These are phyloP conservation scores for Trichomonas tenax DNA, from an alignment of 208 protist genomes.

Conservation along the genomic window DNA sequence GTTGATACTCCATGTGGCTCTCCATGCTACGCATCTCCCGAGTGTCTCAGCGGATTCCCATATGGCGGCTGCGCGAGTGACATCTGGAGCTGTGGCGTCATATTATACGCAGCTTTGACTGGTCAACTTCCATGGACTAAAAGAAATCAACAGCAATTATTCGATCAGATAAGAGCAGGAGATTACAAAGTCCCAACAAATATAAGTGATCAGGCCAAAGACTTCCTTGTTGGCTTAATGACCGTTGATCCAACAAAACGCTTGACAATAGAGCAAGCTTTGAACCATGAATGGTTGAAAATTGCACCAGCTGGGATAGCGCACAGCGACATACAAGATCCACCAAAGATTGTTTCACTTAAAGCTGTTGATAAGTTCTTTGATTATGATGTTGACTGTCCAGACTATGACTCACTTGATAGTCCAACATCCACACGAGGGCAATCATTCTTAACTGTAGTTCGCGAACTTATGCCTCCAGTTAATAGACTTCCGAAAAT, in stretches of 20 bases:
- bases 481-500: not conserved
- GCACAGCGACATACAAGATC: not conserved
- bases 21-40: not conserved
- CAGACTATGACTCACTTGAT: not conserved
- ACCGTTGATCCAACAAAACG: not conserved
- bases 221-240: not conserved
- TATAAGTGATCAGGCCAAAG: not conserved
- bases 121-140: not conserved
- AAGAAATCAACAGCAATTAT: not conserved
- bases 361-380: not conserved
- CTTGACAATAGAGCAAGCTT: not conserved
- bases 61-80: not conserved
- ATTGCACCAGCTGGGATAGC: not conserved
- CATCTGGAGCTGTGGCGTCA: not conserved
- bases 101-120: not conserved
- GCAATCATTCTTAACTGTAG: not conserved
- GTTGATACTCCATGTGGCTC: slow-evolving; percentile 15
- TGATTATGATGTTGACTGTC: not conserved
- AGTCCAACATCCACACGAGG: not conserved
- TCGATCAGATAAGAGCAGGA: not conserved
- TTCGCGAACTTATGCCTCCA: not conserved
- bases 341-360: not conserved
- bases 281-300: not conserved
- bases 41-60: not conserved
- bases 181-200: not conserved